Conservation (phyloP, 495 filamentous ascomycete genomes). For the Sphaerosporella brunnea region DNA sequence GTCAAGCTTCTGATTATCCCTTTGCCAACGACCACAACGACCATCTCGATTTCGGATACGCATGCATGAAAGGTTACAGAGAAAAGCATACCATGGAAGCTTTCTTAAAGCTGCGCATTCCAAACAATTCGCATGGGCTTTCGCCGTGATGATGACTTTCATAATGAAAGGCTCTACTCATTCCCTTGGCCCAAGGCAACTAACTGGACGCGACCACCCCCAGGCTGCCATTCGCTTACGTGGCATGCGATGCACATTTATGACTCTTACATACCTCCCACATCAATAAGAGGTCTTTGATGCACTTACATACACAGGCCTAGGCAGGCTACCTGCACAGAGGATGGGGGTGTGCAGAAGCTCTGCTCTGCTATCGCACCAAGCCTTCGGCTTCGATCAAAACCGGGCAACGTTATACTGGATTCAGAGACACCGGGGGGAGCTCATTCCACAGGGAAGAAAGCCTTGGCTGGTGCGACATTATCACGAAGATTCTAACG, state of each 20-base stretch:
- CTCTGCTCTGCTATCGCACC: neutral
- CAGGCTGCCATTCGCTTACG: conserved; percentile 16
- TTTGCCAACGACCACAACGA: too few species aligned
- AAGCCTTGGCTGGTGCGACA: too few species aligned
- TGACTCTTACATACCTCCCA: conserved; percentile 17
- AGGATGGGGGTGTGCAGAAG: too few species aligned
- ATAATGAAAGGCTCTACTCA: neutral
- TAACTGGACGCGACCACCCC: neutral
- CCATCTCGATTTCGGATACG: too few species aligned
- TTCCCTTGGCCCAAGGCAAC: neutral
- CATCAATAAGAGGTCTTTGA: conserved; percentile 11
- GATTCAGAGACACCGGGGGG: too few species aligned
- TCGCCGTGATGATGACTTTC: neutral
- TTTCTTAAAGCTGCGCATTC: too few species aligned
- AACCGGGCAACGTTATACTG: neutral
- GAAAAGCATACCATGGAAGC: too few species aligned
- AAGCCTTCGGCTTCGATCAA: neutral
- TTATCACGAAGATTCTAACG: neutral
- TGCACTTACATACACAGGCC: too few species aligned
- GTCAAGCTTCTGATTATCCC: too few species aligned
- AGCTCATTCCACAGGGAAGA: too few species aligned
- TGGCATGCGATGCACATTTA: conserved; percentile 24
- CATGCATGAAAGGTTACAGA: too few species aligned
- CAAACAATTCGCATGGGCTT: neutral
- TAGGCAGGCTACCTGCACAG: too few species aligned